Base-by-base conservation (phyloP, 140 eudicot genomes). In the Anethum foeniculum region DNA sequence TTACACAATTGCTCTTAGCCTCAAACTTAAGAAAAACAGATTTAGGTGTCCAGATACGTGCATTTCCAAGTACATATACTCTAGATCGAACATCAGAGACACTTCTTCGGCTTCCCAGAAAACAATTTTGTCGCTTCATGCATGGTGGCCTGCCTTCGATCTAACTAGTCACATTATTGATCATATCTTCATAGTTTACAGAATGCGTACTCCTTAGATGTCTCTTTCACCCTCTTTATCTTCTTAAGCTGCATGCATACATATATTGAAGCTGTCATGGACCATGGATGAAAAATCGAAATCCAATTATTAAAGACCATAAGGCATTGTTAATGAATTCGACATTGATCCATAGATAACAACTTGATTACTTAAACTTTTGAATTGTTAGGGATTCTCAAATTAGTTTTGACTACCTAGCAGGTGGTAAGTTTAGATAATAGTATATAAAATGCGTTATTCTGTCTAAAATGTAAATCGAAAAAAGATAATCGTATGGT, bases 221-320 rank as follows among this genome's bases (percentile, higher is more conserved):
- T 89, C 92, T 36, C 82, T 82, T 82, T 88, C 92, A 34, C 49
- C 80, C 82, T 82, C 83, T 44, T 3, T 72, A 58, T 80, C 80
- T 54, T 75, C 60, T 36, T 23, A 79, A 75, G 80, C 44, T 73
- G 85, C 15, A 34, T 71, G 43, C 76, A 30, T 67, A 18, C 5
- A 71, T 62, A 71, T 62, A 19, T 60, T 19, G 25, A 13, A 13
- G 8, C 32, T 21, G 74, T 30, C 56, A 80, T 51, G 65, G 49
- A 67, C 75, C 75, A 27, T 85, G 69, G 81, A 64, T 76, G 75
- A 58, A 65, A 52, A 79, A 67, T 34, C 52, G 23, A 52, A 23
- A n/a, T 14, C 27, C 32, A 46, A 47, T 46, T 13, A 47, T 44
- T 25, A 75, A 13, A 16, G 0, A 44, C 49, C 1, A 21, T 9